phyloP scores from a whole-genome alignment of 495 filamentous ascomycete genomes.

The Trichoderma erinaceum region DNA sequence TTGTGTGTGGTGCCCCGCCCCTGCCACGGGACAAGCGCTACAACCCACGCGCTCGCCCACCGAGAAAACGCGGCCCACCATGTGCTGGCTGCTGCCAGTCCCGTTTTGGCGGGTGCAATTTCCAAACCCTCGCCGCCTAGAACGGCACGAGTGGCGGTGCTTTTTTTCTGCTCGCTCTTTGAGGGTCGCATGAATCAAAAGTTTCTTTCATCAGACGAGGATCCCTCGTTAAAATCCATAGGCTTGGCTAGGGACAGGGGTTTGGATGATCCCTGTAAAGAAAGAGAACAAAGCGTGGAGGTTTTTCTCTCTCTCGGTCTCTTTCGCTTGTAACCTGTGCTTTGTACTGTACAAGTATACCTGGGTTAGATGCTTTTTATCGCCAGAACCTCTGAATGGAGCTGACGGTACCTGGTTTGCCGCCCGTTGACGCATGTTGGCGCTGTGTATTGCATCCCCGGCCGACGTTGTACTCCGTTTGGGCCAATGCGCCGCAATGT shows the following conservation, averaged over 20 bases:
- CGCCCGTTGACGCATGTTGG: not conserved
- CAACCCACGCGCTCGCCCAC: conserved; percentile 2
- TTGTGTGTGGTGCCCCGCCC: not conserved
- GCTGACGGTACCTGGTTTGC: not conserved
- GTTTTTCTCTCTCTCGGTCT: no score
- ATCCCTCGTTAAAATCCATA: not conserved
- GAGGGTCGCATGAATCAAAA: not conserved
- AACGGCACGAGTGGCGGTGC: conserved; percentile 9
- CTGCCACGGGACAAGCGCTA: not conserved
- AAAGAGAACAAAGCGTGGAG: not conserved
- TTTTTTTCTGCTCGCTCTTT: not conserved
- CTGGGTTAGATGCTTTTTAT: not conserved
- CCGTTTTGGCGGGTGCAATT: conserved; percentile 14
- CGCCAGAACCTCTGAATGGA: not conserved
- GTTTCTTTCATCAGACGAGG: not conserved
- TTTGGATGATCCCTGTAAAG: not conserved
- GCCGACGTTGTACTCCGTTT: not conserved
- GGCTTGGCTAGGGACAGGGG: not conserved
- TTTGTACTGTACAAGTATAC: not conserved
- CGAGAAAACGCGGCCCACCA: not conserved
- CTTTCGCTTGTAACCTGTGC: not conserved
- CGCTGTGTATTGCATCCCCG: not conserved
- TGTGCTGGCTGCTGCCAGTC: not conserved
- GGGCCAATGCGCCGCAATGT: not conserved
- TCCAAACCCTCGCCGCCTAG: conserved; percentile 9